Base-by-base conservation (phyloP, 805 yeast species). In the Metschnikowia cerradonensis region DNA sequence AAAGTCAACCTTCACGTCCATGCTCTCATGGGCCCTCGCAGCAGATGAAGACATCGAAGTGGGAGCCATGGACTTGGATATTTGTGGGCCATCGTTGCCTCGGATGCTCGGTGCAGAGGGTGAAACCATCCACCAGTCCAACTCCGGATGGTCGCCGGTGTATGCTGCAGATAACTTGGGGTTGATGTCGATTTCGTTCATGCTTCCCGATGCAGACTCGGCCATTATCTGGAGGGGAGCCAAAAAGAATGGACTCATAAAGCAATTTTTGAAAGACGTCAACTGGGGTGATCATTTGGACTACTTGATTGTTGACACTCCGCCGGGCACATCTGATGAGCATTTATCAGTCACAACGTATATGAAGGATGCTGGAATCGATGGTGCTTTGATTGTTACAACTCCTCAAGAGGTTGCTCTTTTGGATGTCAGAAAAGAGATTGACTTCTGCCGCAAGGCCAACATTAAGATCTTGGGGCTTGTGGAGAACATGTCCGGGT, bases 301-400 rank as follows among this genome's bases (percentile, higher is more conserved):
- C 66, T 94, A 88, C 62, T 73, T 94, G 57, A 79, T 94, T 14
- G 86, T 94, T 15, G 99, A 94, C 62, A 94, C 99, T 0, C 99
- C 99, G 0, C 99, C 99, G 0, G 99, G 99, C 0, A 94, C 99
- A 0, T 86, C 96, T 0, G 99, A 94, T 68, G 99, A 94, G 66
- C 99, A 94, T 68, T 77, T 94, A 39, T 84, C 96, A 6, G 91
- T 94, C 32, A 88, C 91, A 32, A 84, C 88, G 47, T 91, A 88
- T 63, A 73, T 94, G 79, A 87, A 88, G 60, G 96, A 89, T 34
- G 82, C 86, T 4, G 97, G 97, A 0, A 83, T 94, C 1, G 97
- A 92, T 65, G 99, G 99, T 0, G 99, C 99, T 0, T 74, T 94
- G 31, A 79, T 94, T 2, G 94, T 94, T 34, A 92, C 99, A 0